Evolutionary conservation across 495 filamentous ascomycete genomes (phyloP), one percentile per base, ranked within the genome.

Genomic region (Xylaria cubensis): DNA sequence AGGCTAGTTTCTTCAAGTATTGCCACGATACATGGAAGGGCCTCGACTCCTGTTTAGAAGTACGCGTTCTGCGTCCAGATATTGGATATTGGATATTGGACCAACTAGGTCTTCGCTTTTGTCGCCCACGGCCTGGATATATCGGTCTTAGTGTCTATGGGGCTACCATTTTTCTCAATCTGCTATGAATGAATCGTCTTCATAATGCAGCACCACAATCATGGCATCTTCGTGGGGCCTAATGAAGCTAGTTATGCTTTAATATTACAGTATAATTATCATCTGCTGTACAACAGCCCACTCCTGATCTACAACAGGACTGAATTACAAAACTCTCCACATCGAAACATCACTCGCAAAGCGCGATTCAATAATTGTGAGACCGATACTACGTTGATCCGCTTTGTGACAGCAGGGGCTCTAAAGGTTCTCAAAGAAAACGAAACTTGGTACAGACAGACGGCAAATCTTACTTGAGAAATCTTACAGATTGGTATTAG

Each of bases 331-430:
- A 48, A 61, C 26, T 32, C 41, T 5, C 67, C 58, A 50, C 39
- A 32, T 21, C 68, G 29, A 29, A 70, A 29, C 32, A 42, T 26
- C 15, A 0, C 42, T 70, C 58, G 56, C 58, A 50, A 58, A 63
- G 68, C 68, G 55, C 67, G 46, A 64, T 34, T 34, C 42, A 51
- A 64, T 62, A 51, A 29, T 10, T 39, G 48, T 53, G 44, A 63
- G 44, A 51, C 58, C 15, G 32, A 63, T 62, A 53, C 68, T 53
- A 70, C 56, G 26, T 21, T 53, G 44, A 63, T 70, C 68, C 58
- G 68, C 68, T 64, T 69, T 48, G 34, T 21, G 39, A 58, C 44
- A 63, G n/a, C 32, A 53, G 50, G 50, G 64, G 26, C 13, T 34
- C 24, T 8, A 29, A 2, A 29, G 26, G 13, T 66, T 66, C 32